These are phyloP conservation scores for Candida maris DNA, from an alignment of 805 yeast species.

Conservation along the genomic window DNA sequence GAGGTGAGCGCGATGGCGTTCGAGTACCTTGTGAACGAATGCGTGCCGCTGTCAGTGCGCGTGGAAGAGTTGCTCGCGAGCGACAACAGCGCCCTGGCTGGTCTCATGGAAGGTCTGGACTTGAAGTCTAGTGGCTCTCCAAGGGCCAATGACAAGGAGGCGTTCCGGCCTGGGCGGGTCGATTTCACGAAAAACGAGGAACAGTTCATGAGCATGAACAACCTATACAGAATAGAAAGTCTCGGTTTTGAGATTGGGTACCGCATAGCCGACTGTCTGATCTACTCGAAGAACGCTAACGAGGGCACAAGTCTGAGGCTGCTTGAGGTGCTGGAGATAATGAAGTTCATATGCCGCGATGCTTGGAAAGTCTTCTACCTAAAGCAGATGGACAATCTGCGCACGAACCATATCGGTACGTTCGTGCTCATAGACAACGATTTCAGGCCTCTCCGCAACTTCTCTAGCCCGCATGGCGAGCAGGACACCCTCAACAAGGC, in stretches of 20 bases:
- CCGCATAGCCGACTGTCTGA: conserved; percentile 27
- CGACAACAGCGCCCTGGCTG: conserved; percentile 16
- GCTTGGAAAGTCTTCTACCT: conserved; percentile 79
- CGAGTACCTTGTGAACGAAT: conserved; percentile 68
- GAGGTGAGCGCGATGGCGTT: conserved; percentile 54
- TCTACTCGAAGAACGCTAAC: conserved; percentile 22
- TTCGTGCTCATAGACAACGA: conserved; percentile 71
- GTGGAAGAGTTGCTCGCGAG: conserved; percentile 48
- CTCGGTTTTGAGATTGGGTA: conserved; percentile 57
- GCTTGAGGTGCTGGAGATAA: conserved; percentile 68
- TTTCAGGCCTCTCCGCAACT: conserved; percentile 51
- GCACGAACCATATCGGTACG: conserved; percentile 88
- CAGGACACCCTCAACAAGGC: conserved; percentile 44
- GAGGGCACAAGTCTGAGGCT: conserved; percentile 31
- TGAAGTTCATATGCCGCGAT: conserved; percentile 91
- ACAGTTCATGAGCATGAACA: conserved; percentile 43
- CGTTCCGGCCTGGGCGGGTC: conserved; percentile 36
- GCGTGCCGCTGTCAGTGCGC: conserved; percentile 67
- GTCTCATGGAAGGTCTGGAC: conserved; percentile 13
- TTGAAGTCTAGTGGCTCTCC: background rate
- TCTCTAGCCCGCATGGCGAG: conserved; percentile 43
- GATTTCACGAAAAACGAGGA: conserved; percentile 34
- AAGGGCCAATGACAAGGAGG: conserved; percentile 11
- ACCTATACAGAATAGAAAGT: conserved; percentile 56
- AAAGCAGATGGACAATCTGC: conserved; percentile 86